Percentiles rank a stretch among this genome's conserved stretches.
Evolutionary conservation across 164 flowering plant genomes (phyloP).

Genomic region (Echeveria elegans): DNA sequence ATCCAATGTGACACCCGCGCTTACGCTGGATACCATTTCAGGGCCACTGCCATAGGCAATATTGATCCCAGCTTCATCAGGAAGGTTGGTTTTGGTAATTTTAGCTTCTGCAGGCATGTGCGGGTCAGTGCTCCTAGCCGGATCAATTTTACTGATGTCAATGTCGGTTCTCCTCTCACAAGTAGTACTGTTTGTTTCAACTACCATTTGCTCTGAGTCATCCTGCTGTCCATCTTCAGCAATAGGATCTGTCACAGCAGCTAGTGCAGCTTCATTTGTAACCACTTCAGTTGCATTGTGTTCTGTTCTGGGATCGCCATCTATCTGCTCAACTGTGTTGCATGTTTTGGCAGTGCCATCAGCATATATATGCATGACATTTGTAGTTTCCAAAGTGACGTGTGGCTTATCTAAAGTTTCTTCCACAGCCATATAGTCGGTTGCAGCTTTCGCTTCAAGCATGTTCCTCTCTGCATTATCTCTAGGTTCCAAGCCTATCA

Average conservation of each 20-base stretch:
- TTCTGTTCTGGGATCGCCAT: not conserved
- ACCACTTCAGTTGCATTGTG: not conserved
- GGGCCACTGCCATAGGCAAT: not conserved
- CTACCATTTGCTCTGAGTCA: not conserved
- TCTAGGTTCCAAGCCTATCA: not conserved
- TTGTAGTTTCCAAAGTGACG: not conserved
- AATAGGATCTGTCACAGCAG: not conserved
- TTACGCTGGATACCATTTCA: not conserved
- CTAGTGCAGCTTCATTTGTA: not conserved
- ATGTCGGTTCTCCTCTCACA: not conserved
- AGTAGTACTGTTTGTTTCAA: not conserved
- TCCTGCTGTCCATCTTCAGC: not conserved
- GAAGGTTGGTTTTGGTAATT: not conserved
- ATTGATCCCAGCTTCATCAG: not conserved
- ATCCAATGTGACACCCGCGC: not conserved
- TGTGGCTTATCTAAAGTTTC: not conserved
- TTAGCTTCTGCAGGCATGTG: not conserved
- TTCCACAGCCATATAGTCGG: not conserved
- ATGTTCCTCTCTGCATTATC: not conserved
- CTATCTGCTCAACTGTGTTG: not conserved
- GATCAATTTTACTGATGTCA: not conserved
- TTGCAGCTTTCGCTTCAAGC: not conserved
- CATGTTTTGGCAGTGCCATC: not conserved
- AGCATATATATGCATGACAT: not conserved
- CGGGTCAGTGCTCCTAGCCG: not conserved